A percentile compares a stretch with the other conserved stretches of the same genome.
Evolutionary conservation across 768 basidiomycete species (phyloP).

Genomic region (Agrocybe pediades): DNA sequence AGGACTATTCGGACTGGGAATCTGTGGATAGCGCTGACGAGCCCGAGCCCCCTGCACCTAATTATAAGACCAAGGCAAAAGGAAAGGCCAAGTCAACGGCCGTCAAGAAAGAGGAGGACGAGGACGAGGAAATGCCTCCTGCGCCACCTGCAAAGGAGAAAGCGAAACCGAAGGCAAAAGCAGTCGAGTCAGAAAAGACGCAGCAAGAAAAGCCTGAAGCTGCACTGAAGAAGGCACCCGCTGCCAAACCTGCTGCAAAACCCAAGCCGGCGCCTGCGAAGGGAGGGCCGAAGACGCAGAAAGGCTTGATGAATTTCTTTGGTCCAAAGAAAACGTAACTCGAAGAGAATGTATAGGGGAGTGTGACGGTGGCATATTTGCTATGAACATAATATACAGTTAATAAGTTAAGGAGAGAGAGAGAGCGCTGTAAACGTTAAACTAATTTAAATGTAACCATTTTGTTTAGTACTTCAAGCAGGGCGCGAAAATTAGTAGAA

Average conservation of each 20-base stretch:
- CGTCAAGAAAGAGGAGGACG: constrained; percentile 24
- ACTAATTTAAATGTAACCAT: background rate
- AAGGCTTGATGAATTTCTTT: constrained; percentile 39
- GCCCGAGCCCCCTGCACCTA: constrained; percentile 20
- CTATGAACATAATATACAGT: background rate
- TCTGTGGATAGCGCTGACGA: constrained; percentile 66
- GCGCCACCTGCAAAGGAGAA: constrained; percentile 13
- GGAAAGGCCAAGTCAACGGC: constrained; percentile 17
- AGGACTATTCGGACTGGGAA: constrained; percentile 83
- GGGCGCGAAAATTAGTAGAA: background rate
- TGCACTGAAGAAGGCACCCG: constrained; percentile 11
- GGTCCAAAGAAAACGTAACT: constrained; percentile 23
- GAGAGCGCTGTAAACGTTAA: background rate
- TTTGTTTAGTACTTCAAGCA: constrained; percentile 1
- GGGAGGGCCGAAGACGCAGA: constrained; percentile 25
- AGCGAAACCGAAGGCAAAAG: constrained; percentile 3
- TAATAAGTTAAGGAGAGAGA: background rate
- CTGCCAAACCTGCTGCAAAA: constrained; percentile 16
- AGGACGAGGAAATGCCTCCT: constrained; percentile 12
- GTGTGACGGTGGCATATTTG: background rate
- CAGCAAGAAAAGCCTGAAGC: background rate
- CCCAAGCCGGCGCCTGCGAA: constrained; percentile 22
- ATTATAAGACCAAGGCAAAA: constrained; percentile 23
- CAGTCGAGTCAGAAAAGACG: background rate
- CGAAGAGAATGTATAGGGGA: background rate